phyloP scores from a whole-genome alignment of 2,329 filamentous ascomycete genomes.

The Cadophora sp. region DNA sequence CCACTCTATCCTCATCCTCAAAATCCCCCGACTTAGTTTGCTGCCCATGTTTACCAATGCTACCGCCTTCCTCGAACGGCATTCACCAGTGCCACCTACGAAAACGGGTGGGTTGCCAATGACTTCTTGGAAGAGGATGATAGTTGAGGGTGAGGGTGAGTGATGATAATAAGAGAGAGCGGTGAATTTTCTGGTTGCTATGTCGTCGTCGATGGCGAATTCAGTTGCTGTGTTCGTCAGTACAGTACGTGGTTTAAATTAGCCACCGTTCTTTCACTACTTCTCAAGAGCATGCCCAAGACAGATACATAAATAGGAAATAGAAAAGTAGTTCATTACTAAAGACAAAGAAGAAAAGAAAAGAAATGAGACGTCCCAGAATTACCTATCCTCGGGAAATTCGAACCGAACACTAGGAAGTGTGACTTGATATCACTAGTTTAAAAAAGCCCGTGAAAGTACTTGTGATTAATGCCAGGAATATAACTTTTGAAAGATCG shows the following conservation, averaged over 20 bases:
- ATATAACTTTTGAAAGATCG: background rate
- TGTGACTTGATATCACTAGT: background rate
- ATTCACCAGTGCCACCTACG: background rate
- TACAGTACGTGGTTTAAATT: too few relatives aligned
- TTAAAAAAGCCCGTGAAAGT: background rate
- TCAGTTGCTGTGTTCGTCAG: background rate
- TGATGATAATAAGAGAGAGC: too few relatives aligned
- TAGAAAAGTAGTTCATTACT: too few relatives aligned
- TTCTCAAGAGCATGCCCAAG: too few relatives aligned
- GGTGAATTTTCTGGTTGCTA: background rate
- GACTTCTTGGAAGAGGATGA: too few relatives aligned
- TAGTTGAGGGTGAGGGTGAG: too few relatives aligned
- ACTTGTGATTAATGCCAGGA: background rate
- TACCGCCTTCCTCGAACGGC: background rate
- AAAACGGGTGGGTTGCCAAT: background rate
- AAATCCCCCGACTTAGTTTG: background rate
- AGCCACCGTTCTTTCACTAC: too few relatives aligned
- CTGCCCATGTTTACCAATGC: background rate
- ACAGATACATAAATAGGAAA: too few relatives aligned
- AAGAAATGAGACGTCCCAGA: background rate
- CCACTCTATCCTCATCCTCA: background rate
- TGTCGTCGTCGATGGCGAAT: background rate
- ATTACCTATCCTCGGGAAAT: background rate
- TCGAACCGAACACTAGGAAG: background rate
- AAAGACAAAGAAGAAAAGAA: background rate